A percentile compares a stretch with the other conserved stretches of the same genome.
Conservation (phyloP, 2,329 filamentous ascomycete species). For the Pseudocercospora fuligena region DNA sequence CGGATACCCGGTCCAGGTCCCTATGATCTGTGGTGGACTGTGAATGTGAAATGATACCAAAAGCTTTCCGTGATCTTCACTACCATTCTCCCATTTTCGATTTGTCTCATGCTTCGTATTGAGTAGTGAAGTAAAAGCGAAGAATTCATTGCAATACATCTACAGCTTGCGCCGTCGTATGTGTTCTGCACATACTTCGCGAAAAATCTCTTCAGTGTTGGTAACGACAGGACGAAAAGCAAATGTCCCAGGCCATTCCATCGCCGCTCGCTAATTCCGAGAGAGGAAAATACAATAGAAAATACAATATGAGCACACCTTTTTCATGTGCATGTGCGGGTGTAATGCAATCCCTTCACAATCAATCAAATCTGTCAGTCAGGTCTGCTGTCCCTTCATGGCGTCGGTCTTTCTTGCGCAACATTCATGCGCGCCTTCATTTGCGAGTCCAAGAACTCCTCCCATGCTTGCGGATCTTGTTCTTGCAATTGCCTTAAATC, state of each 20-base stretch:
- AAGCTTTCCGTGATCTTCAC: slow-evolving; percentile 17
- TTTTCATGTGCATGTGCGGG: neutral
- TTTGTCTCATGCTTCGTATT: too few species aligned
- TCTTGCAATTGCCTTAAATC: slow-evolving; percentile 65
- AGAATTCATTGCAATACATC: neutral
- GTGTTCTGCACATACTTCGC: slow-evolving; percentile 8
- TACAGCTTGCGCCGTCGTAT: slow-evolving; percentile 8
- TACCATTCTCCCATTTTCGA: too few species aligned
- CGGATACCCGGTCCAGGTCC: slow-evolving; percentile 5
- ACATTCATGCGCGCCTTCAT: slow-evolving; percentile 41
- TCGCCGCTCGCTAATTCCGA: slow-evolving; percentile 11
- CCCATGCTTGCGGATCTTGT: slow-evolving; percentile 45
- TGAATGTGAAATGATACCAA: slow-evolving; percentile 20
- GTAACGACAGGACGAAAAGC: neutral
- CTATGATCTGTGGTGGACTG: slow-evolving; percentile 11
- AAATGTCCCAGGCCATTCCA: neutral
- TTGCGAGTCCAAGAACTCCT: slow-evolving; percentile 43
- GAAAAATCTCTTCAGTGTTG: neutral
- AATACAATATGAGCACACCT: neutral
- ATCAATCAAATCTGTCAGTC: neutral
- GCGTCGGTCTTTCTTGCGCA: slow-evolving; percentile 22
- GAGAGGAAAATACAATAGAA: neutral
- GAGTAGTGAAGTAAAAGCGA: neutral
- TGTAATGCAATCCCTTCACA: neutral
- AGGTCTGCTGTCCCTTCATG: slow-evolving; percentile 3